Base-by-base conservation (phyloP, 768 basidiomycete genomes). In the Russula virescens region DNA sequence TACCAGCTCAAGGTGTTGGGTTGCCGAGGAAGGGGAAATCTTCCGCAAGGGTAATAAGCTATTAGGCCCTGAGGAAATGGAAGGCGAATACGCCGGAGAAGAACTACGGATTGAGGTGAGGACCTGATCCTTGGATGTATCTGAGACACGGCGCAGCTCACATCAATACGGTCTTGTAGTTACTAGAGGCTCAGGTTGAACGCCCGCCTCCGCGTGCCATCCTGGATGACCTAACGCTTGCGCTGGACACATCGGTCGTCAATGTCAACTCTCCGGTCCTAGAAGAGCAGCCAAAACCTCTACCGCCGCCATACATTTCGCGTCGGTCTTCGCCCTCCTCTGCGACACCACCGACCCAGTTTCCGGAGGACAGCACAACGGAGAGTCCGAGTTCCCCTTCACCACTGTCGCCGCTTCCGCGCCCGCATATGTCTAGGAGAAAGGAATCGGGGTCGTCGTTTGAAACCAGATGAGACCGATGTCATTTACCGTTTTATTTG, bases 21-120 rank as follows among this genome's bases (percentile, higher is more conserved):
- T 95, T 0, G 90, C 86, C 59, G 97, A 98, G 72, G 97, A 99
- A 72, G 94, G 94, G 0, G 96, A 98, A 74, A 89, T 98, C 45
- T 98, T 98, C 77, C 80, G 95, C 46, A 95, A 96, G 70, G 94
- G 94, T 0, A 84, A 81, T 11, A 87, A 87, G 4, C 77, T 98
- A 21, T 77, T 92, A 10, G 86, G 87, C 1, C 85, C 84, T 9
- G 91, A 89, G 68, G 92, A 95, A 73, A 89, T 94, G 84, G 93
- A 94, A 68, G 87, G 85, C 0, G 93, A 93, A 68, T 91, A 87
- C 69, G 89, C 84, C 18, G 91, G 94, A 0, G 95, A 98, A 71
- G 91, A 94, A 46, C 76, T 98, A 60, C 83, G 89, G 66, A 85
- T 84, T 68, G 88, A 91, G 80, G 87, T 87, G 62, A 43, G 81